Percentiles rank a stretch among this genome's conserved stretches.
Conservation (phyloP, 352 stramenopile genomes). For the Globisporangium uncinulatum region DNA sequence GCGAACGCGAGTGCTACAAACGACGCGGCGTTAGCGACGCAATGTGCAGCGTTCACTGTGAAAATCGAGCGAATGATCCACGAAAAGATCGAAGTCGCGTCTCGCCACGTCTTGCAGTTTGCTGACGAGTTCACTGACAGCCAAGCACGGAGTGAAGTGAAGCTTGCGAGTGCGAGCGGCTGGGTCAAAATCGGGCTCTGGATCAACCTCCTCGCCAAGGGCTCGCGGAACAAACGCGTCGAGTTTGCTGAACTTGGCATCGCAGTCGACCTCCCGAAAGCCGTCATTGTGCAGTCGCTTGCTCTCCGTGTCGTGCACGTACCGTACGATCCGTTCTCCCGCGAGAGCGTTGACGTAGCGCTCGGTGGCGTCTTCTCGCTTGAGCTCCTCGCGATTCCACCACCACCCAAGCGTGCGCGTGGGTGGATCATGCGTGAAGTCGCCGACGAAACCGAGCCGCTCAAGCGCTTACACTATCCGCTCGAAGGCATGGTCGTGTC, state of each 20-base stretch:
- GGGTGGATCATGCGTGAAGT: slow-evolving; percentile 80
- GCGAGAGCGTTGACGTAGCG: slow-evolving; percentile 31
- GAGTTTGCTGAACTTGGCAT: slow-evolving; percentile 65
- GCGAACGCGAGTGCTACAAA: slow-evolving; percentile 54
- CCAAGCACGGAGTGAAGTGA: slow-evolving; percentile 53
- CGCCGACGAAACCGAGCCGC: slow-evolving; percentile 31
- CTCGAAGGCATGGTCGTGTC: slow-evolving; percentile 71
- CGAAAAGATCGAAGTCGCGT: slow-evolving; percentile 63
- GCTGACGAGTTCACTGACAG: slow-evolving; percentile 68
- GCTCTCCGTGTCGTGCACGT: slow-evolving; percentile 56
- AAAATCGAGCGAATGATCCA: slow-evolving; percentile 51
- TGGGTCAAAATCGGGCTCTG: slow-evolving; percentile 60
- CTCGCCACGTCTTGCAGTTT: slow-evolving; percentile 63
- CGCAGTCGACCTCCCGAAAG: slow-evolving; percentile 71
- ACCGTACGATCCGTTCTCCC: slow-evolving; percentile 50
- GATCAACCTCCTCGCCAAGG: slow-evolving; percentile 72
- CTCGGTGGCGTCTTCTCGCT: slow-evolving; percentile 61
- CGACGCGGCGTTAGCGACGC: slow-evolving; percentile 25
- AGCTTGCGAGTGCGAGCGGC: slow-evolving; percentile 41
- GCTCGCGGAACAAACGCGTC: slow-evolving; percentile 68
- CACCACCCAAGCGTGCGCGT: slow-evolving; percentile 57
- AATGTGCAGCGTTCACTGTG: slow-evolving; percentile 39
- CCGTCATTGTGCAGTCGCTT: slow-evolving; percentile 71
- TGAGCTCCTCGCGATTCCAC: slow-evolving; percentile 60
- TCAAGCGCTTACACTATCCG: slow-evolving; percentile 65